phyloP scores from a whole-genome alignment of 2,329 filamentous ascomycete genomes.

The Phyllosticta citribraziliensis region DNA sequence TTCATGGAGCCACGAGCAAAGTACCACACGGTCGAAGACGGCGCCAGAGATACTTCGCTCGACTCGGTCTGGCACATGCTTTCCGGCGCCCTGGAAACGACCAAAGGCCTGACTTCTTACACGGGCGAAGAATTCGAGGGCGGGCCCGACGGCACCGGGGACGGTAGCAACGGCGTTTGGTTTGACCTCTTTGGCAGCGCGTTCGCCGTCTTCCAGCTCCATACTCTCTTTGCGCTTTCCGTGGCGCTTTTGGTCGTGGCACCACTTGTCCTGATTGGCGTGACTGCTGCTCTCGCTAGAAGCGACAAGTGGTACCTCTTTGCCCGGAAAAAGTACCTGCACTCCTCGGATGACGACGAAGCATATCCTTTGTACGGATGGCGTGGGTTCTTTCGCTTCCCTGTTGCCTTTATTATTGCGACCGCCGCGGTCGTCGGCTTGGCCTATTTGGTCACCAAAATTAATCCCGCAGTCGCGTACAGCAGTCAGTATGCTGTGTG shows the following conservation, averaged over 20 bases:
- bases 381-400: conserved; percentile 76
- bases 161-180: conserved; percentile 68
- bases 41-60: conserved; percentile 64
- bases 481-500: conserved; percentile 81
- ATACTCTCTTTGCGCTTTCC: conserved; percentile 75
- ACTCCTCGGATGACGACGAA: conserved; percentile 49
- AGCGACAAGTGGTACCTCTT: conserved; percentile 86
- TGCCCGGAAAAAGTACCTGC: conserved; percentile 52
- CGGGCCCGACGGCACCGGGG: conserved; percentile 53
- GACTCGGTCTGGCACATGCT: conserved; percentile 89
- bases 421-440: conserved; percentile 60
- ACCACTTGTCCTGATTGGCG: conserved; percentile 60
- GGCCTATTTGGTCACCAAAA: conserved; percentile 65
- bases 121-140: conserved; percentile 58
- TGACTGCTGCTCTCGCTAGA: conserved; percentile 59
- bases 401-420: conserved; percentile 61
- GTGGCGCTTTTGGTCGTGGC: conserved; percentile 72
- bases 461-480: conserved; percentile 87
- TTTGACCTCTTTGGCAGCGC: conserved; percentile 80
- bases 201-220: conserved; percentile 69
- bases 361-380: conserved; percentile 60
- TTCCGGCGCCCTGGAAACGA: conserved; percentile 67
- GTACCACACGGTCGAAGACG: conserved; percentile 89
- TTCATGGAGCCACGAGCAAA: conserved; percentile 78
- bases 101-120: conserved; percentile 59